Percentiles rank a stretch among this genome's conserved stretches.
These are phyloP conservation scores for Ormosia emarginata DNA, from an alignment of 306 rosid species.

Conservation along the genomic window DNA sequence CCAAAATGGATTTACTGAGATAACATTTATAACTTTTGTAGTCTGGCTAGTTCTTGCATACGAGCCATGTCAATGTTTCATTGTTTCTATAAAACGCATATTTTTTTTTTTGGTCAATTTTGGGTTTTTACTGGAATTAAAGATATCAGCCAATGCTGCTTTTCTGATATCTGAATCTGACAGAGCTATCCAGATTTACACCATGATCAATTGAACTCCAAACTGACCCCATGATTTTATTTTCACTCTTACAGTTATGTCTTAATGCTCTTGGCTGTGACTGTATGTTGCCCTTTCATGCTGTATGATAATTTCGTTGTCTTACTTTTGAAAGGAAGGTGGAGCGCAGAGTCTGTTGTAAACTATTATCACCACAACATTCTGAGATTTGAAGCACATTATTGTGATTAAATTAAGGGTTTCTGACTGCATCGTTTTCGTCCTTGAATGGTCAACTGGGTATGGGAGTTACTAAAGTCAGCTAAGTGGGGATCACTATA, in stretches of 20 bases:
- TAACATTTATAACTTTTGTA: background rate
- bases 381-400: background rate
- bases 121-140: too few species aligned
- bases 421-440: background rate
- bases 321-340: background rate
- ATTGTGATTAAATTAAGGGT: background rate
- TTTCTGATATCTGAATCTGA: too few species aligned
- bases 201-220: background rate
- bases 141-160: too few species aligned
- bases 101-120: background rate
- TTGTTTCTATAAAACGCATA: background rate
- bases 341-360: background rate
- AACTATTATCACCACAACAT: background rate
- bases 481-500: background rate
- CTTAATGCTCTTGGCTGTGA: background rate
- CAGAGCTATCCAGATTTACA: too few species aligned
- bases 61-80: background rate
- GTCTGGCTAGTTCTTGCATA: background rate
- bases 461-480: slow-evolving; percentile 21
- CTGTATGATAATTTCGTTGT: background rate
- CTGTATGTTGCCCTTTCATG: background rate
- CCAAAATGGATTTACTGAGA: background rate
- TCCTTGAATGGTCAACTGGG: slow-evolving; percentile 14
- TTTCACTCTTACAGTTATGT: background rate
- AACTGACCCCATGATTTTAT: background rate